These are phyloP conservation scores for Amniculicola lignicola DNA, from an alignment of 495 filamentous ascomycete species.

Conservation along the genomic window DNA sequence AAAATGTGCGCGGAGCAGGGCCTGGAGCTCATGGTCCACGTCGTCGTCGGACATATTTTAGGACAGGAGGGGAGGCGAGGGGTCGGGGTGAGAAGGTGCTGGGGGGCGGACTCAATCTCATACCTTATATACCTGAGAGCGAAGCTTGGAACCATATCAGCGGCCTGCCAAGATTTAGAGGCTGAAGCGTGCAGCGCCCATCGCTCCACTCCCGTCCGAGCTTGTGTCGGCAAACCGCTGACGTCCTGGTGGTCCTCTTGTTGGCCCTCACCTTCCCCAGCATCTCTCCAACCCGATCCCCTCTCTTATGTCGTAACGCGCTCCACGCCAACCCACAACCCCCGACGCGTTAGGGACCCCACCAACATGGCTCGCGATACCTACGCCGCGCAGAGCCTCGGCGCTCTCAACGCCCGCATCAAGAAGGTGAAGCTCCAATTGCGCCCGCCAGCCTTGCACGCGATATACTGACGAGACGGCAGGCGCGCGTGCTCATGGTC, in stretches of 20 bases:
- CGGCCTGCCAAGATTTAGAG: too few species aligned
- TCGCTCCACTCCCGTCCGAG: too few species aligned
- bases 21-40: constrained; percentile 81
- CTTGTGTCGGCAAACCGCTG: too few species aligned
- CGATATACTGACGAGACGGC: constrained; percentile 29
- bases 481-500: constrained; percentile 90
- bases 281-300: neutral
- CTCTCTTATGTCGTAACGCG: constrained; percentile 13
- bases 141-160: too few species aligned
- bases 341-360: neutral
- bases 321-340: neutral
- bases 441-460: neutral
- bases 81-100: too few species aligned
- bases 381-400: constrained; percentile 58
- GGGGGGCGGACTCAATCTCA: too few species aligned
- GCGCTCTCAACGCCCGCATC: constrained; percentile 57
- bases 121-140: too few species aligned
- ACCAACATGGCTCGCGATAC: constrained; percentile 37
- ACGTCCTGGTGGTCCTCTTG: too few species aligned
- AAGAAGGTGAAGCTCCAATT: constrained; percentile 55
- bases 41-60: constrained; percentile 83
- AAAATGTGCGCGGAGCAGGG: constrained; percentile 78
- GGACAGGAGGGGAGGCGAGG: too few species aligned
- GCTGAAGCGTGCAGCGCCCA: too few species aligned
- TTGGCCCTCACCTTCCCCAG: too few species aligned